Conservation (phyloP, 108 stramenopile species). For the Pseudonitzschia delicatissima region DNA sequence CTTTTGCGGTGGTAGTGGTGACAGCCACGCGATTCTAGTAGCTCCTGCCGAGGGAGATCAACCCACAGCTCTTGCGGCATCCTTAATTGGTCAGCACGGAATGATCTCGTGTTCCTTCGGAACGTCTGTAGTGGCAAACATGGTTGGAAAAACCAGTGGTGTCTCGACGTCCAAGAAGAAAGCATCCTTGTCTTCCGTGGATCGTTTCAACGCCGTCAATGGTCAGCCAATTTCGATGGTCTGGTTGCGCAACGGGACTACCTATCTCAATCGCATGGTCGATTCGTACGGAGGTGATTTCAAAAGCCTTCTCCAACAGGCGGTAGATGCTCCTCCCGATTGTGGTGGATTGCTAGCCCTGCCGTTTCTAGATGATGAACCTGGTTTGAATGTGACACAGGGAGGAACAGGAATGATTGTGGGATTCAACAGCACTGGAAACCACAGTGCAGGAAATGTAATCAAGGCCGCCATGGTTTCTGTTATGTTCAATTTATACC, state of each 20-base stretch:
- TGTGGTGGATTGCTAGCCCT: slow-evolving; percentile 51
- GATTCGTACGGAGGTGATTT: slow-evolving; percentile 32
- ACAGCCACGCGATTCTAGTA: slow-evolving; percentile 14
- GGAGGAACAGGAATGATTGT: slow-evolving; percentile 40
- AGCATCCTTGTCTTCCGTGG: background rate
- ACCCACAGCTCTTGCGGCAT: slow-evolving; percentile 42
- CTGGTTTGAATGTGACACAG: slow-evolving; percentile 28
- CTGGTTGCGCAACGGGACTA: slow-evolving; percentile 50
- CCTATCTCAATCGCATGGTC: slow-evolving; percentile 45
- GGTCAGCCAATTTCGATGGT: slow-evolving; percentile 49
- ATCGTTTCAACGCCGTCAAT: slow-evolving; percentile 45
- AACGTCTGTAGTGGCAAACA: slow-evolving; percentile 52
- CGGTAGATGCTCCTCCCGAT: slow-evolving; percentile 37
- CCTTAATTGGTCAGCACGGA: slow-evolving; percentile 40
- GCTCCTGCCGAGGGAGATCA: slow-evolving; percentile 55
- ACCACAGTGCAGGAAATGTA: slow-evolving; percentile 28
- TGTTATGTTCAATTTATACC: slow-evolving; percentile 43
- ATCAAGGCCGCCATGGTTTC: slow-evolving; percentile 45
- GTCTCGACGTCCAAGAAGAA: background rate
- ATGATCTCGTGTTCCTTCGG: slow-evolving; percentile 44
- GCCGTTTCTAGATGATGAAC: slow-evolving; percentile 57
- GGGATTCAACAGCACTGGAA: slow-evolving; percentile 39
- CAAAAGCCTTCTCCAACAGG: slow-evolving; percentile 29
- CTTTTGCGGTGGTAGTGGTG: too few species aligned
- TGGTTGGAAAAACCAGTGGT: slow-evolving; percentile 14